Base-by-base conservation (phyloP, 257 asterid species). In the Petunia secreta region DNA sequence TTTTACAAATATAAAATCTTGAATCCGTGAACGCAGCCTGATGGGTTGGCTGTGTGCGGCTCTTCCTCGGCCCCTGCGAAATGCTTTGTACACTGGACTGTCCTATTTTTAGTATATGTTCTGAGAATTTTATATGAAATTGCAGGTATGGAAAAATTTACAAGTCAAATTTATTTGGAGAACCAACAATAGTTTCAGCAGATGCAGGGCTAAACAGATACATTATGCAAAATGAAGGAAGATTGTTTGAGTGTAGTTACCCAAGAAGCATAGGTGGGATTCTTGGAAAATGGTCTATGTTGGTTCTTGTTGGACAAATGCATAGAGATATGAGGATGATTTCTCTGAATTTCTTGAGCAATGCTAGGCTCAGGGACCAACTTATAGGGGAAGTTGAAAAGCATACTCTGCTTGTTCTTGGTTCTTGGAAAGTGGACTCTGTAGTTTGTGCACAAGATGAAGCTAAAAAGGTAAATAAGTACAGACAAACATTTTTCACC, bases 201-300 rank as follows among this genome's bases (percentile, higher is more conserved):
- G 98, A 95, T 75, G 94, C 97, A 6, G 98, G 92, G 13, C 86
- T 95, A 44, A 95, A 95, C 79, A 83, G 92, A 81, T 89, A 87
- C 82, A 91, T 95, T 11, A 80, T 95, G 2, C 97, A 90, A 74
- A 95, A 95, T 68, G 98, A 94, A 82, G 98, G 98, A 37, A 85
- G 82, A 41, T 64, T 95, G 69, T 95, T 95, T 81, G 98, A 95
- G 65, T 95, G 98, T 85, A 95, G 93, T 79, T 95, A 95, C 41
- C 98, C 98, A 0, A 89, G 93, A 40, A 95, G 98, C 86, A 95
- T 93, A 57, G 98, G 98, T 14, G 98, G 97, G 43, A 95, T 95
- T 58, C 95, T 95, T 11, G 98, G 98, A 41, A 93, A 95, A 79
- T 95, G 98, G 98, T 95, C 98, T 2, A 95, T 95, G 98, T 79